These are phyloP conservation scores for Ambrosiella xylebori DNA, from an alignment of 2,329 filamentous ascomycete species.

Conservation along the genomic window DNA sequence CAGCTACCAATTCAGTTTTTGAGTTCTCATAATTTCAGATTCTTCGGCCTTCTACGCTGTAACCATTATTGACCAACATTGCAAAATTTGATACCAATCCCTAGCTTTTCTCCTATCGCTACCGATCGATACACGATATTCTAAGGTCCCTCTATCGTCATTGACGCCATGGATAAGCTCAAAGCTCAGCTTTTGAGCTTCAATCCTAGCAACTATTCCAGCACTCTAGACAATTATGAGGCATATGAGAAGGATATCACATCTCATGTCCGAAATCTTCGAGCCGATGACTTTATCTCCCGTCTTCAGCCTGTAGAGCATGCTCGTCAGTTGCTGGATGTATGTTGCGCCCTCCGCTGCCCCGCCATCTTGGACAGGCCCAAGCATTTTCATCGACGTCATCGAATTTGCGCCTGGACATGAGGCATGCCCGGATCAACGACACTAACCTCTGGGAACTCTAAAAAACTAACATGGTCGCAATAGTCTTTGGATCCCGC, in stretches of 20 bases:
- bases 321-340: conserved; percentile 6
- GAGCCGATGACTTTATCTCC: not conserved
- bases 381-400: conserved; percentile 1
- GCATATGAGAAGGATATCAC: not conserved
- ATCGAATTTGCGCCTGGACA: not conserved
- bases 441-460: not conserved
- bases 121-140: no score
- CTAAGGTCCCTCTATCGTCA: not conserved
- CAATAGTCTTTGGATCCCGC: conserved; percentile 29
- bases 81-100: no score
- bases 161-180: conserved; percentile 7
- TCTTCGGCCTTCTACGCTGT: no score
- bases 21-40: no score
- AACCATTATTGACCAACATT: no score
- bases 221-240: not conserved
- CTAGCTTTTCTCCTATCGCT: no score
- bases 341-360: not conserved
- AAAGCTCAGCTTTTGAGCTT: not conserved
- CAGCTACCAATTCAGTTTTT: no score
- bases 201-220: not conserved
- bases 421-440: no score
- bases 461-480: not conserved
- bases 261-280: not conserved
- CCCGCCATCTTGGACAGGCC: not conserved
- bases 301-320: not conserved